A percentile compares a stretch with the other conserved stretches of the same genome.
phyloP scores from a whole-genome alignment of 768 basidiomycete genomes.

The Tubosaeta sp. region DNA sequence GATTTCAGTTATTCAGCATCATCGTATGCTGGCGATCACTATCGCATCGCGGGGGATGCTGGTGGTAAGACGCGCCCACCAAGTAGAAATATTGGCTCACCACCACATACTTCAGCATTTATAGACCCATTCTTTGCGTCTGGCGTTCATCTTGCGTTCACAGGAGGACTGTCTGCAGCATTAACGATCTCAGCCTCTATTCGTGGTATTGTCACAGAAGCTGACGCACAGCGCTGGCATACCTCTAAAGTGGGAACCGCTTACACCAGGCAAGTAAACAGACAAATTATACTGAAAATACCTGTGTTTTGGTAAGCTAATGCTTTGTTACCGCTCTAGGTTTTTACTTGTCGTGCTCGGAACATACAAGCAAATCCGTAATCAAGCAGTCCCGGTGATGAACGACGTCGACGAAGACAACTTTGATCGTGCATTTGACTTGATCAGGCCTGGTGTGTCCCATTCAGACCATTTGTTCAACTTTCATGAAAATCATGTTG shows the following conservation, averaged over 20 bases:
- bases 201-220: conserved; percentile 4
- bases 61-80: neutral
- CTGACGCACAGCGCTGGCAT: conserved; percentile 2
- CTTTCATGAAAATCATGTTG: neutral
- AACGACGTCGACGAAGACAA: conserved; percentile 65
- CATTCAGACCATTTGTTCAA: neutral
- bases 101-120: neutral
- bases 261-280: neutral
- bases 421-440: conserved; percentile 40
- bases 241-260: neutral
- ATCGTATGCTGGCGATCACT: conserved; percentile 47
- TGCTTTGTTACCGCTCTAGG: neutral
- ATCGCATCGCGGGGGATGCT: conserved; percentile 57
- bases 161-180: conserved; percentile 8
- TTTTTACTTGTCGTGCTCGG: conserved; percentile 36
- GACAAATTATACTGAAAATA: too few relatives aligned
- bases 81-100: neutral
- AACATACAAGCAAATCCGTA: conserved; percentile 68
- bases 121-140: conserved; percentile 13
- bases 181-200: conserved; percentile 8
- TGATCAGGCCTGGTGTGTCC: conserved; percentile 7
- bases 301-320: too few relatives aligned
- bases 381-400: conserved; percentile 52
- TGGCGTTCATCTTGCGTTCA: conserved; percentile 10
- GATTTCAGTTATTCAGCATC: conserved; percentile 60